These are phyloP conservation scores for Lactarius psammicola DNA, from an alignment of 768 basidiomycete genomes.

Conservation along the genomic window DNA sequence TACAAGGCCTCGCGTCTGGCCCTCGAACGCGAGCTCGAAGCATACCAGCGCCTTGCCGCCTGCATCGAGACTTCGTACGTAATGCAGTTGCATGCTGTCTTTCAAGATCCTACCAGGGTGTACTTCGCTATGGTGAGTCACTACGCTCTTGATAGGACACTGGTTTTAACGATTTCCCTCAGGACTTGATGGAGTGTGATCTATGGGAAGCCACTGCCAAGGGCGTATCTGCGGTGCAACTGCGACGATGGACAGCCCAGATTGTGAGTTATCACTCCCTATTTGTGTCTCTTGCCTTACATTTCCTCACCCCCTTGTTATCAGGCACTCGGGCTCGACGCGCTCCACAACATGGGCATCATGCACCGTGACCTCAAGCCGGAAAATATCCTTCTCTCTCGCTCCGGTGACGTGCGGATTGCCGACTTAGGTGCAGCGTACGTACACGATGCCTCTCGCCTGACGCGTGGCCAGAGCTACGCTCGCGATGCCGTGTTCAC, in stretches of 20 bases:
- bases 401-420: slow-evolving; percentile 26
- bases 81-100: slow-evolving; percentile 29
- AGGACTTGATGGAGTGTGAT: slow-evolving; percentile 30
- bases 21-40: slow-evolving; percentile 27
- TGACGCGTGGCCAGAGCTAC: slow-evolving; percentile 24
- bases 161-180: background rate
- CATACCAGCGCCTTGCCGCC: slow-evolving; percentile 28
- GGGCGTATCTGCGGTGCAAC: slow-evolving; percentile 10
- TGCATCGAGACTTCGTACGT: slow-evolving; percentile 27
- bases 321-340: slow-evolving; percentile 26
- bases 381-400: slow-evolving; percentile 29
- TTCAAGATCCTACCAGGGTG: slow-evolving; percentile 22
- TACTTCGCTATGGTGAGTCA: slow-evolving; percentile 28
- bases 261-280: slow-evolving; percentile 15
- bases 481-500: slow-evolving; percentile 26
- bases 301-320: background rate
- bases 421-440: slow-evolving; percentile 28
- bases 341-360: slow-evolving; percentile 29
- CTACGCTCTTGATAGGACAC: background rate
- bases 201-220: slow-evolving; percentile 24
- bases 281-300: background rate
- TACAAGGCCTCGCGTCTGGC: slow-evolving; percentile 22
- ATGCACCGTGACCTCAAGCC: slow-evolving; percentile 31
- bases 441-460: slow-evolving; percentile 24
- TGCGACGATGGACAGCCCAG: slow-evolving; percentile 28